These are phyloP conservation scores for Rubroshorea leprosula DNA, from an alignment of 345 rosid genomes.

Conservation along the genomic window DNA sequence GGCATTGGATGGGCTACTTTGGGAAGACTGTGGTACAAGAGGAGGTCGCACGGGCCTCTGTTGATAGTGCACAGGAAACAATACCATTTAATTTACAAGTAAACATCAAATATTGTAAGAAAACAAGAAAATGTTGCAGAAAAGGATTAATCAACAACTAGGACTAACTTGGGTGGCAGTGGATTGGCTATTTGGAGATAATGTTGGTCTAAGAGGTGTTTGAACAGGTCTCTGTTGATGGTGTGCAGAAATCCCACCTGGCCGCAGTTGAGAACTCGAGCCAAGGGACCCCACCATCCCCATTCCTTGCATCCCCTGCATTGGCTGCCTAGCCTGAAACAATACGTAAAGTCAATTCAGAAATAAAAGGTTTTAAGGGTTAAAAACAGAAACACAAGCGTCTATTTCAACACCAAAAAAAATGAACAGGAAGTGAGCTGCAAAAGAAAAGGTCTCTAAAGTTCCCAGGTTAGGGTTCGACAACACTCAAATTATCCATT, in stretches of 20 bases:
- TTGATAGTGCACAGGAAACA: conserved; percentile 31
- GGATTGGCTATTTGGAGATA: conserved; percentile 51
- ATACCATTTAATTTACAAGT: neutral
- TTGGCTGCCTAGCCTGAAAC: conserved; percentile 44
- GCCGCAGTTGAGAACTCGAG: conserved; percentile 60
- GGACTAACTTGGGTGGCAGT: conserved; percentile 57
- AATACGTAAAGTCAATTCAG: conserved; percentile 10
- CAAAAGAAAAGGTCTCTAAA: neutral
- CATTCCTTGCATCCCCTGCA: conserved; percentile 63
- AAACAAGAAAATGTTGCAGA: neutral
- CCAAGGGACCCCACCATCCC: conserved; percentile 62
- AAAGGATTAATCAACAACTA: conserved; percentile 2
- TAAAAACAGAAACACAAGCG: neutral
- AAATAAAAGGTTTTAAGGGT: neutral
- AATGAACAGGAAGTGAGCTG: neutral
- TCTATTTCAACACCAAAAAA: neutral
- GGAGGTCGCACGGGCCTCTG: conserved; percentile 71
- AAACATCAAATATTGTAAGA: neutral
- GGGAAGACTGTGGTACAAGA: conserved; percentile 51
- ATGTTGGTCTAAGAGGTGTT: conserved; percentile 52
- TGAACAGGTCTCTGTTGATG: conserved; percentile 76
- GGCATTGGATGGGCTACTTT: conserved; percentile 45
- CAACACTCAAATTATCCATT: neutral
- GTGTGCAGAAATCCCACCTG: conserved; percentile 54
- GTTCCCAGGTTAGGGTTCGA: neutral